Percentiles rank a stretch among this genome's conserved stretches.
These are phyloP conservation scores for Coniochaeta sp. DNA, from an alignment of 2,329 filamentous ascomycete genomes.

Conservation along the genomic window DNA sequence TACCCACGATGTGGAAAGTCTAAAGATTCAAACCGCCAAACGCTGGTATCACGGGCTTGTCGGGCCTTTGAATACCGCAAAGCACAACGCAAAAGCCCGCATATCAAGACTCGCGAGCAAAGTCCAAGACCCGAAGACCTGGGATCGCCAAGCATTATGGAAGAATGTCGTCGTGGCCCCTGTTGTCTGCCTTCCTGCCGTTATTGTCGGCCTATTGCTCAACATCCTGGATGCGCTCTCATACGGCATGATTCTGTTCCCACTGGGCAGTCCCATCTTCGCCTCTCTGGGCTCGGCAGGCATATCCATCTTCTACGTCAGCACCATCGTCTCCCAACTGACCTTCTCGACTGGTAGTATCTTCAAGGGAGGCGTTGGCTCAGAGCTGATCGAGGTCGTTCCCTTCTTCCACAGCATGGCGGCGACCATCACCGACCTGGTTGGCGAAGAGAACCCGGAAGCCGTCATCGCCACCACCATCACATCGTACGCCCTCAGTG, in stretches of 20 bases:
- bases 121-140: conserved; percentile 58
- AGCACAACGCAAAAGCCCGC: conserved; percentile 8
- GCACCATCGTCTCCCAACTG: conserved; percentile 88
- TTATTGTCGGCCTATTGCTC: conserved; percentile 79
- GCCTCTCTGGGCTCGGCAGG: conserved; percentile 81
- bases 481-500: conserved; percentile 81
- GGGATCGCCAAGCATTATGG: conserved; percentile 63
- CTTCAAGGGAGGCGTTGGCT: conserved; percentile 87
- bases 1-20: conserved; percentile 41
- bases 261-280: conserved; percentile 81
- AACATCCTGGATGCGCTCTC: conserved; percentile 94
- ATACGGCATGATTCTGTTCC: conserved; percentile 95
- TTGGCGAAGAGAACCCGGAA: conserved; percentile 75
- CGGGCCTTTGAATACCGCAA: conserved; percentile 15
- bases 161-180: conserved; percentile 59
- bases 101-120: conserved; percentile 5
- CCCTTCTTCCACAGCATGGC: conserved; percentile 99
- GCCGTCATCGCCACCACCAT: conserved; percentile 93
- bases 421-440: conserved; percentile 68
- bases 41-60: conserved; percentile 28
- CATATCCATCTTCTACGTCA: conserved; percentile 98
- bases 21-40: conserved; percentile 29
- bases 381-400: conserved; percentile 97
- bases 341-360: conserved; percentile 82
- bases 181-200: conserved; percentile 69